Conservation (phyloP, 148 eudicot species). For the Rhododendron williamsianum region DNA sequence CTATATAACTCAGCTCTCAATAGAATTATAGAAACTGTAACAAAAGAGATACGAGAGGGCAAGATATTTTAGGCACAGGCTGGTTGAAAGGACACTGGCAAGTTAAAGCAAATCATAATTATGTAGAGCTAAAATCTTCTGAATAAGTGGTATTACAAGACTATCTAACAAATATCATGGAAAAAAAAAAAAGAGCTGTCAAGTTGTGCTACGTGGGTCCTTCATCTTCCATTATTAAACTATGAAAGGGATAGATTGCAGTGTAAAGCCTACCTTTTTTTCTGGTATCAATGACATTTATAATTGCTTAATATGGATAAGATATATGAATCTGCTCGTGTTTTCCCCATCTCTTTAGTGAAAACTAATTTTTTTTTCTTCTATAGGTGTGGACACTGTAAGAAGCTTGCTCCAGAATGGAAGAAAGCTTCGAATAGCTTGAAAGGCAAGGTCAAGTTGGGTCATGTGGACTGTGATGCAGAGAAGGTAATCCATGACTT, state of each 20-base stretch:
- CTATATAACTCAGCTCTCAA: not conserved
- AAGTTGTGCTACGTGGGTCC: not conserved
- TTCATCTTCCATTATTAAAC: not conserved
- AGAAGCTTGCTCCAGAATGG: conserved; percentile 99
- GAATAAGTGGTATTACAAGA: not conserved
- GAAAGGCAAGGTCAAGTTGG: conserved; percentile 87
- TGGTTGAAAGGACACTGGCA: not conserved
- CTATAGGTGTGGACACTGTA: conserved; percentile 94
- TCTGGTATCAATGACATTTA: not conserved
- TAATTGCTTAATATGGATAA: not conserved
- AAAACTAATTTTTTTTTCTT: not conserved
- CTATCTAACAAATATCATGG: not conserved
- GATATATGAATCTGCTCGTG: not conserved
- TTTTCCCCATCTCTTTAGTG: not conserved
- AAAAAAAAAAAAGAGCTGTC: not conserved
- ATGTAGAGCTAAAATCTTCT: not conserved
- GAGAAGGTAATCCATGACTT: conserved; percentile 57
- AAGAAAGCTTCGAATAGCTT: conserved; percentile 86
- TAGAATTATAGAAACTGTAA: not conserved
- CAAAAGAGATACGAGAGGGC: not conserved
- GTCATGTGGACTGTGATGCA: conserved; percentile 90
- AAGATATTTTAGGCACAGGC: not conserved
- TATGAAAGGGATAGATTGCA: not conserved
- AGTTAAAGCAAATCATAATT: not conserved
- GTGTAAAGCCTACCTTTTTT: not conserved